These are phyloP conservation scores for Closterium sp. DNA, from an alignment of 139 green algal species.

Conservation along the genomic window DNA sequence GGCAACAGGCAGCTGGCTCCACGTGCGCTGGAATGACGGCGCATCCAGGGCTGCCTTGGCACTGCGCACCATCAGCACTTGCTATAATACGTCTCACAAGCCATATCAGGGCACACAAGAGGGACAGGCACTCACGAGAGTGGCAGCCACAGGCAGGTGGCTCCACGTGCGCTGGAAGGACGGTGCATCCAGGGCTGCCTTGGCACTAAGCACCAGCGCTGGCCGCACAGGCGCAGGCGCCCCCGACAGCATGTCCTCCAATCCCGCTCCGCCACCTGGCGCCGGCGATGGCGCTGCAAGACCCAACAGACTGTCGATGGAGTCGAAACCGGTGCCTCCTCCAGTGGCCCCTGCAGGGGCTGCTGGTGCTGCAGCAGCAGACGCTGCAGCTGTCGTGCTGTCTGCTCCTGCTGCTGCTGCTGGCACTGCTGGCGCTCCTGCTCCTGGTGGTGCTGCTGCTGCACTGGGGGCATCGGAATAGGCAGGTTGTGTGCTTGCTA, in stretches of 20 bases:
- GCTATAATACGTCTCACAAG: too few relatives aligned
- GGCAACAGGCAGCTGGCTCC: slow-evolving; percentile 59
- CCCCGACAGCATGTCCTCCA: neutral
- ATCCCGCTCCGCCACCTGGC: neutral
- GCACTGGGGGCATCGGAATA: neutral
- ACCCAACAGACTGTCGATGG: slow-evolving; percentile 24
- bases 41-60: slow-evolving; percentile 47
- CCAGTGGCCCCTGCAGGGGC: neutral
- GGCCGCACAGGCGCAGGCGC: neutral
- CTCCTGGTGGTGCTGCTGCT: neutral
- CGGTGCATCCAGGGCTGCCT: slow-evolving; percentile 45
- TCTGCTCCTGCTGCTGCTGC: neutral
- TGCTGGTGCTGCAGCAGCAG: neutral
- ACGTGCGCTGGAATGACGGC: slow-evolving; percentile 70
- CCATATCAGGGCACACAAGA: too few relatives aligned
- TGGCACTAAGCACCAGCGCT: slow-evolving; percentile 22
- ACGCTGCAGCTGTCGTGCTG: neutral
- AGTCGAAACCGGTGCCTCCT: neutral
- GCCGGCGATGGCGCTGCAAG: neutral
- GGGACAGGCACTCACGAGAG: too few relatives aligned
- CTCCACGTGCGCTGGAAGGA: slow-evolving; percentile 75
- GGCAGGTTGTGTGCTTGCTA: neutral
- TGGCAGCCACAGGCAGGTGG: slow-evolving; percentile 40
- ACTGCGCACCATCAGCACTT: slow-evolving; percentile 16
- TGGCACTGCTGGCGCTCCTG: too few relatives aligned